Conservation (phyloP, 1,284 basidiomycete genomes). For the Papiliotrema fonsecae region DNA sequence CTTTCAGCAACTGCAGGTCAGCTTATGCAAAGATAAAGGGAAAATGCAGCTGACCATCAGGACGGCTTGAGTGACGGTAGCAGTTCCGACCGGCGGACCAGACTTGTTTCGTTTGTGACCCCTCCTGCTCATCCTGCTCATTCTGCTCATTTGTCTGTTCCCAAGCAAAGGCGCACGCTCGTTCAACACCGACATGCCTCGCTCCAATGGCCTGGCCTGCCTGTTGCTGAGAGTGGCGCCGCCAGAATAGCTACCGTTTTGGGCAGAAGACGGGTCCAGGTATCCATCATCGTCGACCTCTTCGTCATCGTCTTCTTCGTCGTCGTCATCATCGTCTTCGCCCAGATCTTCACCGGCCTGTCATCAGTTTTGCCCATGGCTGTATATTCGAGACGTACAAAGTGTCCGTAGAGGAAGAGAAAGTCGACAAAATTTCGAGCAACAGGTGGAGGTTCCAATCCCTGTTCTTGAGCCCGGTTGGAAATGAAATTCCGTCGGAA, state of each 20-base stretch:
- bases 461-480: slow-evolving; percentile 63
- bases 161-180: slow-evolving; percentile 41
- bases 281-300: slow-evolving; percentile 17
- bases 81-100: slow-evolving; percentile 65
- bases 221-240: not conserved
- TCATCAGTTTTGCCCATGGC: slow-evolving; percentile 1
- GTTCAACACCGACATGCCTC: slow-evolving; percentile 11
- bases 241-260: not conserved
- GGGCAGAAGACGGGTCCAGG: slow-evolving; percentile 4
- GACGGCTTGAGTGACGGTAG: slow-evolving; percentile 79
- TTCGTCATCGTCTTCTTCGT: slow-evolving; percentile 45
- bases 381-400: slow-evolving; percentile 56
- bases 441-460: slow-evolving; percentile 59
- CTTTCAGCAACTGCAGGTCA: slow-evolving; percentile 68
- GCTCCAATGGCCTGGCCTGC: not conserved
- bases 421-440: slow-evolving; percentile 88
- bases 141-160: slow-evolving; percentile 8
- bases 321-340: slow-evolving; percentile 65
- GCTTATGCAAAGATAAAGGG: slow-evolving; percentile 1
- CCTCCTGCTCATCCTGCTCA: slow-evolving; percentile 48
- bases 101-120: slow-evolving; percentile 53
- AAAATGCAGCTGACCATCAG: slow-evolving; percentile 63
- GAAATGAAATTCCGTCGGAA: slow-evolving; percentile 83
- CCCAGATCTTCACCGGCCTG: slow-evolving; percentile 93
- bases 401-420: slow-evolving; percentile 86